A percentile compares a stretch with the other conserved stretches of the same genome.
Conservation (phyloP, 805 yeast species). For the Ogataea methanolica region DNA sequence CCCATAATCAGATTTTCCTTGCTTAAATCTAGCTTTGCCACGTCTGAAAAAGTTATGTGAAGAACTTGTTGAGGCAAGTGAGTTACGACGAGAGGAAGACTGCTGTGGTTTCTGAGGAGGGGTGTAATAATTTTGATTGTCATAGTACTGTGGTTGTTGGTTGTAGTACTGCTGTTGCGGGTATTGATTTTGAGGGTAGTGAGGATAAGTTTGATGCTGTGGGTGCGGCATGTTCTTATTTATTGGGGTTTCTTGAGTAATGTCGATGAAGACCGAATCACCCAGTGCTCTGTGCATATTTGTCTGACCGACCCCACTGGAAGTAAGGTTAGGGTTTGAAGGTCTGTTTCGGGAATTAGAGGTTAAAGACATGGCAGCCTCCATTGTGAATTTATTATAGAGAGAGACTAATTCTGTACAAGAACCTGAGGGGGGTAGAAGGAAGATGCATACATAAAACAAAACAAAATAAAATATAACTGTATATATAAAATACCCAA, state of each 20-base stretch:
- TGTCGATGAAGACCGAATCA: conserved; percentile 41
- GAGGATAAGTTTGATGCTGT: conserved; percentile 4
- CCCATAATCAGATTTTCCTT: conserved; percentile 12
- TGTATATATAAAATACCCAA: no score
- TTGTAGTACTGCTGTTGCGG: conserved; percentile 9
- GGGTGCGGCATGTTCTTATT: conserved; percentile 4
- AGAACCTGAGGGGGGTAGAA: not conserved
- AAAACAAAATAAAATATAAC: no score
- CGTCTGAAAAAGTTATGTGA: not conserved
- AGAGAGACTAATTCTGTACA: not conserved
- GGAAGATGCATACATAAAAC: not conserved
- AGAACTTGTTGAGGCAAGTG: conserved; percentile 1
- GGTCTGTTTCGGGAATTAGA: conserved; percentile 1
- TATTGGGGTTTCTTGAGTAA: conserved; percentile 37
- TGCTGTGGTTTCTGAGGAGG: conserved; percentile 1
- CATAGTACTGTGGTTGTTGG: conserved; percentile 10
- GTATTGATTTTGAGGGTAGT: conserved; percentile 6
- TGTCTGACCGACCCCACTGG: conserved; percentile 22
- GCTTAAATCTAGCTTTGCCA: no score
- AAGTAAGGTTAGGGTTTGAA: conserved; percentile 8
- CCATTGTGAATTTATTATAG: conserved; percentile 19
- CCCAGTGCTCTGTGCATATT: conserved; percentile 34
- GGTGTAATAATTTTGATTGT: conserved; percentile 8
- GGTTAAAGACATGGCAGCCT: conserved; percentile 30
- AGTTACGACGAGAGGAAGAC: not conserved